Evolutionary conservation across 805 yeast genomes (phyloP), one percentile per base, ranked within the genome.

Genomic region (Saccharomycopsis sp.): DNA sequence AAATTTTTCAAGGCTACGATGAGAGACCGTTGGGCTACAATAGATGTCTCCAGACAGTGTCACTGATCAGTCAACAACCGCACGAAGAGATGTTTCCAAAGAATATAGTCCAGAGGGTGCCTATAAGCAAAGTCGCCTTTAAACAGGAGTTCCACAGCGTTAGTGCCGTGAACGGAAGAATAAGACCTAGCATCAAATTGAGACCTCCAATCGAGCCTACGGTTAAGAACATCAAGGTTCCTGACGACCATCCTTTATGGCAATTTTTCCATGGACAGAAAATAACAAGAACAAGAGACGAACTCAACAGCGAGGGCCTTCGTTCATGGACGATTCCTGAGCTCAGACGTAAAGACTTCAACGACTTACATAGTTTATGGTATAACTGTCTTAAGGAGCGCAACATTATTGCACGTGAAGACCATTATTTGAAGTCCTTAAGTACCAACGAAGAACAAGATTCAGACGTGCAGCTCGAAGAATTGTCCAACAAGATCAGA

Each of bases 181-280:
- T 79, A 41, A 73, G 77, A 54, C 75, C 78, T 2, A 66, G 71
- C 51, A 72, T 87, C 62, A 73, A 76, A 63, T 78, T 92, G 63
- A 81, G 93, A 57, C 80, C 87, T 12, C 98, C 98, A 15, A 86
- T 94, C 64, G 80, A 89, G 14, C 98, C 99, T 15, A 81, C 94
- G 1, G 85, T 81, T 56, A 76, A 79, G 63, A 89, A 89, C 70
- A 78, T 92, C 57, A 78, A 78, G 60, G 87, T 88, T 38, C 79
- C 83, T 14, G 93, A 86, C 3, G 87, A 87, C 69, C 99, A 94
- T 72, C 99, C 98, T 34, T 77, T 94, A 63, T 94, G 97, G 97
- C 92, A 88, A 66, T 94, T 94, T 70, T 94, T 93, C 75, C 70
- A 75, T 54, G 79, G 87, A 47, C 77, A 84, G 58, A 76, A 79